These are phyloP conservation scores for Blepharisma japonicum DNA, from an alignment of 73 alveolate genomes.

Conservation along the genomic window DNA sequence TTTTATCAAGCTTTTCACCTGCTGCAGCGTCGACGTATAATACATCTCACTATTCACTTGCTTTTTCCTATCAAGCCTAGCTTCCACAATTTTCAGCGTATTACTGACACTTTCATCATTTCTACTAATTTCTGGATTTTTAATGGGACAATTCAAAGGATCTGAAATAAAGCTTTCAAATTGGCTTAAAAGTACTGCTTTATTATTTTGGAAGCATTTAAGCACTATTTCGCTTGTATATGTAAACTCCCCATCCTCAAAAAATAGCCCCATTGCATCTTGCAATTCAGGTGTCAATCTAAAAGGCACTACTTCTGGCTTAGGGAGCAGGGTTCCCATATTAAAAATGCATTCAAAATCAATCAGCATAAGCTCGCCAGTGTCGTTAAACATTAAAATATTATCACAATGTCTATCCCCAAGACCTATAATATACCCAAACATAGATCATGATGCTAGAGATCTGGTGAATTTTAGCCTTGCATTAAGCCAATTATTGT, in stretches of 20 bases:
- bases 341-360: conserved; percentile 96
- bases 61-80: conserved; percentile 65
- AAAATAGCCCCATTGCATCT: conserved; percentile 86
- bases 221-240: conserved; percentile 65
- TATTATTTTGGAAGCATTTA: conserved; percentile 63
- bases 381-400: conserved; percentile 65
- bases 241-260: conserved; percentile 83
- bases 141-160: conserved; percentile 59
- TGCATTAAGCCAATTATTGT: conserved; percentile 81
- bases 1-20: conserved; percentile 55
- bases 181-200: conserved; percentile 58
- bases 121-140: conserved; percentile 37
- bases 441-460: conserved; percentile 92
- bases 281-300: conserved; percentile 86
- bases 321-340: conserved; percentile 79
- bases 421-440: conserved; percentile 88
- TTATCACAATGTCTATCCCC: conserved; percentile 98
- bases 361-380: conserved; percentile 88
- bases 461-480: conserved; percentile 77
- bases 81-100: conserved; percentile 49
- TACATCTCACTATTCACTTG: conserved; percentile 48
- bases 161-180: conserved; percentile 74
- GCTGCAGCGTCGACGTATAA: conserved; percentile 37
- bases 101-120: conserved; percentile 23
- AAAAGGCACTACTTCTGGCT: conserved; percentile 97